Percentiles rank a stretch among this genome's conserved stretches.
Evolutionary conservation across 2,329 filamentous ascomycete species (phyloP).

Genomic region (Neocatenulostroma microsporum): DNA sequence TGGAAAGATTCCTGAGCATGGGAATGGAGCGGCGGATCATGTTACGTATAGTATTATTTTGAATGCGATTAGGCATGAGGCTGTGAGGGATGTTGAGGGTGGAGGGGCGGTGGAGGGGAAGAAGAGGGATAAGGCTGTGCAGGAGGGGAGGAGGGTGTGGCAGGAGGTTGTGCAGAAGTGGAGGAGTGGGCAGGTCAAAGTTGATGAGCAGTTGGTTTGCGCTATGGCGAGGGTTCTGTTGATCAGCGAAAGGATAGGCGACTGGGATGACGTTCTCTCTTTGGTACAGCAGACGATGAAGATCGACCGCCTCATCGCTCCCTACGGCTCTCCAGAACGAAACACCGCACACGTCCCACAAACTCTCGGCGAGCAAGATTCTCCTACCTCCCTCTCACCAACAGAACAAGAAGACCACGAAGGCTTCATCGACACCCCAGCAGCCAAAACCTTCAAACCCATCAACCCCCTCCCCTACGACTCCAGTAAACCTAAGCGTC

Average conservation of each 20-base stretch:
- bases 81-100: constrained; percentile 13
- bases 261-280: constrained; percentile 64
- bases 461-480: constrained; percentile 14
- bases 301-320: constrained; percentile 51
- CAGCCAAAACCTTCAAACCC: constrained; percentile 23
- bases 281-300: constrained; percentile 77
- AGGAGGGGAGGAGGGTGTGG: constrained; percentile 70
- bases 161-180: constrained; percentile 69
- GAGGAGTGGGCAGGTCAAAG: constrained; percentile 58
- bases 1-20: constrained; percentile 59
- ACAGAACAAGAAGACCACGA: constrained; percentile 13
- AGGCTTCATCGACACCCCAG: constrained; percentile 20
- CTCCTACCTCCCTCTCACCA: not conserved
- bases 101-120: constrained; percentile 20
- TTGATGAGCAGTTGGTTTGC: constrained; percentile 73
- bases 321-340: constrained; percentile 24
- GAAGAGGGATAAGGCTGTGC: constrained; percentile 44
- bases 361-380: constrained; percentile 2
- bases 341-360: constrained; percentile 22
- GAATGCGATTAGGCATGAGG: constrained; percentile 57
- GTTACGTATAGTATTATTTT: constrained; percentile 77
- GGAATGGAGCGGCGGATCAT: constrained; percentile 56
- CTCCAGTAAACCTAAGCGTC: constrained; percentile 7
- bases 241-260: constrained; percentile 50
- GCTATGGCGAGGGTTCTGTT: constrained; percentile 75